Base-by-base conservation (phyloP, 148 eudicot species). In the Rhododendron ferrugineum region DNA sequence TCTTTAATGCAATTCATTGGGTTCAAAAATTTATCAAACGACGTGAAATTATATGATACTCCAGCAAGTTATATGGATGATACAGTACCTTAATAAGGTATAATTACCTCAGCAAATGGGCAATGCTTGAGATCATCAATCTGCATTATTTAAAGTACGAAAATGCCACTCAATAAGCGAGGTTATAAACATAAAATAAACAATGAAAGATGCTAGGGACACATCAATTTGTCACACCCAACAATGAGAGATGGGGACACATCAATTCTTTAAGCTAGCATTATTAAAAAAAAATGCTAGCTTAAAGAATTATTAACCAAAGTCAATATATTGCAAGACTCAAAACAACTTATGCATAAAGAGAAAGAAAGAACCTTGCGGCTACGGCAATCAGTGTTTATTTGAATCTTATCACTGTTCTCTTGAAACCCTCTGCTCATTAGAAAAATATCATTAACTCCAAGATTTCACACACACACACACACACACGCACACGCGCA, bases 111-210 rank as follows among this genome's bases (percentile, higher is more conserved):
- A 34, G 95, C 93, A 89, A 89, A 93, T 78, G 99, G 93, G 86
- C 93, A 92, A 58, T 89, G 93, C 92, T 92, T 93, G 64, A 96
- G 93, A 68, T 96, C 98, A 88, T 93, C 94, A 89, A 93, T 92
- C 99, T 94, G 95, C 90, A 91, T 75, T 58, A 46, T 22, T 76
- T 0, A 10, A 30, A 87, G 47, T 16, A 30, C 54, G 68, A 85
- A 16, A 60, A 46, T 64, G 42, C 26, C 50, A 66, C 79, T 54
- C 9, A 54, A 54, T 62, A n/a, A 62, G 70, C 13, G 3, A 62
- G 60, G 70, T 62, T 68, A 30, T 4, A 68, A 68, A 68, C 74
- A 68, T 28, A 40, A 40, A 40, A 40, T 40, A 40, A 40, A 40
- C 42, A 40, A 40, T 40, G 42, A 40, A 6, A 40, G 6, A 40